Base-by-base conservation (phyloP, 208 protist genomes). In the Trichomonas gallinae region DNA sequence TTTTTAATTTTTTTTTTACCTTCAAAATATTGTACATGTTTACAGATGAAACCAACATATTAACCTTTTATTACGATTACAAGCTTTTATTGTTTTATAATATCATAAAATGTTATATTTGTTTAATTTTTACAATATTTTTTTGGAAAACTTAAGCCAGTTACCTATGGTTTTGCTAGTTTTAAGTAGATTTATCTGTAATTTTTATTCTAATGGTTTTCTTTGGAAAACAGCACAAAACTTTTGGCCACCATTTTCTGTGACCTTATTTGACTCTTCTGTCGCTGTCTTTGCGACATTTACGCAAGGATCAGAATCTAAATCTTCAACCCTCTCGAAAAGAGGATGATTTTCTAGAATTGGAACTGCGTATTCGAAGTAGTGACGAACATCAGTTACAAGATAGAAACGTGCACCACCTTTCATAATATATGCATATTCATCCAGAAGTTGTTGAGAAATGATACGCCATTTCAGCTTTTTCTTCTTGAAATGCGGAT, bases 401-500 rank as follows among this genome's bases (percentile, higher is more conserved):
- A 82, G 96, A 96, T 97, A 97, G 9, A 96, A 82, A 31, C 72
- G 11, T 10, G 49, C 49, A 87, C 48, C 48, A 46, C 96, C 96
- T 93, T 97, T 96, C 34, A 97, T 42, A 85, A 96, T 63, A n/a
- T 93, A 97, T 26, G 46, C 91, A 46, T 97, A 97, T 88, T 97
- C 87, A 63, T 93, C 89, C 2, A 97, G 42, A 21, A 96, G 42
- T 51, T 96, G 83, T 23, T 45, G 36, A 13, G 88, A 96, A 45
- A 97, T 97, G 40, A 97, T 97, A 15, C 96, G 13, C 89, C 93
- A 88, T 44, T 88, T 83, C 40, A 49, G 15, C 23, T 96, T 82
- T 51, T n/a, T 72, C 45, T 97, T 96, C 48, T 97, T 97, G 96
- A 97, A 97, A 42, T 97, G 97, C 8, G 97, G 97, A 96, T 97